phyloP scores from a whole-genome alignment of 1,139 yeast species.

The Sugiyamaella castrensis region DNA sequence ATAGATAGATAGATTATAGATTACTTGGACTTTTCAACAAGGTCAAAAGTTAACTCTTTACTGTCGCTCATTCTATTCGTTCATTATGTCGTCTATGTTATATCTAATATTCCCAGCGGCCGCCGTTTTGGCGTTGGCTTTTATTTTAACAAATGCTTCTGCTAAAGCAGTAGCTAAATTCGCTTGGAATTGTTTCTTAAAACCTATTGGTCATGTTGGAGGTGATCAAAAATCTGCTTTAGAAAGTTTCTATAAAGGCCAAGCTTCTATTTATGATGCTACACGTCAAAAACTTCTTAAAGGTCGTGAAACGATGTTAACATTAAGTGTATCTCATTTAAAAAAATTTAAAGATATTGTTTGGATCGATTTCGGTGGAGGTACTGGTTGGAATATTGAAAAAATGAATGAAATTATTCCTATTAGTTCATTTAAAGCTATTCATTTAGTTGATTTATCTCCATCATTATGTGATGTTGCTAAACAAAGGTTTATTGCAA shows the following conservation, averaged over 20 bases:
- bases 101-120: slow-evolving; percentile 15
- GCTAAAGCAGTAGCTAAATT: slow-evolving; percentile 26
- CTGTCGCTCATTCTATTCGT: neutral
- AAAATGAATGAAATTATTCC: slow-evolving; percentile 60
- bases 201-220: slow-evolving; percentile 54
- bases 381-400: slow-evolving; percentile 80
- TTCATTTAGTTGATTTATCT: slow-evolving; percentile 71
- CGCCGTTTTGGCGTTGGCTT: slow-evolving; percentile 19
- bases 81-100: slow-evolving; percentile 8
- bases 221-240: slow-evolving; percentile 62
- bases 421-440: slow-evolving; percentile 55
- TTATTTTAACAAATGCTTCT: slow-evolving; percentile 20
- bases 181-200: slow-evolving; percentile 55
- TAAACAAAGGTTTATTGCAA: slow-evolving; percentile 49
- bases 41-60: neutral
- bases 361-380: slow-evolving; percentile 85
- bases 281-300: slow-evolving; percentile 63
- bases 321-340: slow-evolving; percentile 58
- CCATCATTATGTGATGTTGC: slow-evolving; percentile 77
- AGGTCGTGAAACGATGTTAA: slow-evolving; percentile 67
- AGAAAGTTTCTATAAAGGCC: slow-evolving; percentile 70
- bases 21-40: slow-evolving; percentile 1
- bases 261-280: slow-evolving; percentile 70
- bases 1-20: neutral
- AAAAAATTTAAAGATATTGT: slow-evolving; percentile 42